phyloP scores from a whole-genome alignment of 2,329 filamentous ascomycete species.

The Chrysoporthe deuterocubensis region DNA sequence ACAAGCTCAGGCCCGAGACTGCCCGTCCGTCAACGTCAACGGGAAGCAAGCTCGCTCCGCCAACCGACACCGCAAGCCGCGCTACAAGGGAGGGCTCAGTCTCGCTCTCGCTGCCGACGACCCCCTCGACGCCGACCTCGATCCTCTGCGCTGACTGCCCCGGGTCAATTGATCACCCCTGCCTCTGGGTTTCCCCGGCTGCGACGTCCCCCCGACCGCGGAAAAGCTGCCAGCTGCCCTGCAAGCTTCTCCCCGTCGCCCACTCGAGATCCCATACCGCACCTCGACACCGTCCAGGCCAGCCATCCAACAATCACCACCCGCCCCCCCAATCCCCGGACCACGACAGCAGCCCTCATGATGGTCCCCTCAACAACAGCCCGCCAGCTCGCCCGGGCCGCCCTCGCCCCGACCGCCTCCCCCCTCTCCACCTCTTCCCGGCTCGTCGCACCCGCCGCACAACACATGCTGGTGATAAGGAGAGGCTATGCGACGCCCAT shows the following conservation, averaged over 20 bases:
- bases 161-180: neutral
- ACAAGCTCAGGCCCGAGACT: constrained; percentile 20
- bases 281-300: neutral
- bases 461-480: constrained; percentile 8
- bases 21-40: constrained; percentile 21
- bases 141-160: neutral
- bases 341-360: constrained; percentile 7
- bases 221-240: neutral
- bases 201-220: neutral
- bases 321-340: neutral
- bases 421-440: constrained; percentile 7
- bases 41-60: constrained; percentile 12
- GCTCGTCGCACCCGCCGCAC: constrained; percentile 13
- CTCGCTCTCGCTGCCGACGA: neutral
- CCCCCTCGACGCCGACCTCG: neutral
- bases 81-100: neutral
- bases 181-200: neutral
- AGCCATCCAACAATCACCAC: neutral
- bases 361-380: constrained; percentile 25
- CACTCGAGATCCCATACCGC: neutral
- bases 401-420: constrained; percentile 15
- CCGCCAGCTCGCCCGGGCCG: constrained; percentile 30
- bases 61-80: neutral
- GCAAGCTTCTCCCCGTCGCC: neutral
- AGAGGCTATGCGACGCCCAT: constrained; percentile 67